A percentile compares a stretch with the other conserved stretches of the same genome.
Conservation (phyloP, 2,329 filamentous ascomycete genomes). For the Penicillium corylophilum region DNA sequence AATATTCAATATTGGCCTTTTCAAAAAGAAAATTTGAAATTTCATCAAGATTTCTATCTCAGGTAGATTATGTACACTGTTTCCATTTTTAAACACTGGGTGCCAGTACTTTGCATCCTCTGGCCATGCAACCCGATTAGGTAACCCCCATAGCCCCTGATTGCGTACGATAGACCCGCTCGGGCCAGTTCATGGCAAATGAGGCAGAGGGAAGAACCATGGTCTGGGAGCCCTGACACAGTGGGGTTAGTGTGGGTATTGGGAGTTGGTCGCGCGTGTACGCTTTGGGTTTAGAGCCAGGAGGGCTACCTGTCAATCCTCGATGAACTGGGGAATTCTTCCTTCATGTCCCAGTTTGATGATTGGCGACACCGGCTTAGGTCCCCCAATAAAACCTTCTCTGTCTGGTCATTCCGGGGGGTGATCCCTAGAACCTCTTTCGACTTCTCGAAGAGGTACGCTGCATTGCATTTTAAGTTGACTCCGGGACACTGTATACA, state of each 20-base stretch:
- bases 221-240: slow-evolving; percentile 27
- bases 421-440: slow-evolving; percentile 21
- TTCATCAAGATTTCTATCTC: not conserved
- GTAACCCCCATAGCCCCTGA: slow-evolving; percentile 21
- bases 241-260: slow-evolving; percentile 23
- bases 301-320: slow-evolving; percentile 24
- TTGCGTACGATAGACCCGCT: slow-evolving; percentile 25
- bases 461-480: not conserved
- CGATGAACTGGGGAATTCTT: slow-evolving; percentile 27
- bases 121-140: slow-evolving; percentile 8
- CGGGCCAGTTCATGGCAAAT: slow-evolving; percentile 24
- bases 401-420: slow-evolving; percentile 16
- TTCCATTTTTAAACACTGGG: slow-evolving; percentile 12
- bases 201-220: slow-evolving; percentile 26
- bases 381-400: slow-evolving; percentile 22
- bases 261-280: slow-evolving; percentile 6
- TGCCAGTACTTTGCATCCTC: not conserved
- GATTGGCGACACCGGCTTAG: slow-evolving; percentile 23
- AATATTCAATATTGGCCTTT: not conserved
- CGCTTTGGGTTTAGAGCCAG: slow-evolving; percentile 18
- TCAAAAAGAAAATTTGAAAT: too few relatives aligned
- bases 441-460: slow-evolving; percentile 19
- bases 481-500: not conserved
- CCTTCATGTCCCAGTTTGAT: slow-evolving; percentile 11
- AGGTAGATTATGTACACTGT: not conserved